Conservation (phyloP, 495 filamentous ascomycete genomes). For the Filosporella fistucella region DNA sequence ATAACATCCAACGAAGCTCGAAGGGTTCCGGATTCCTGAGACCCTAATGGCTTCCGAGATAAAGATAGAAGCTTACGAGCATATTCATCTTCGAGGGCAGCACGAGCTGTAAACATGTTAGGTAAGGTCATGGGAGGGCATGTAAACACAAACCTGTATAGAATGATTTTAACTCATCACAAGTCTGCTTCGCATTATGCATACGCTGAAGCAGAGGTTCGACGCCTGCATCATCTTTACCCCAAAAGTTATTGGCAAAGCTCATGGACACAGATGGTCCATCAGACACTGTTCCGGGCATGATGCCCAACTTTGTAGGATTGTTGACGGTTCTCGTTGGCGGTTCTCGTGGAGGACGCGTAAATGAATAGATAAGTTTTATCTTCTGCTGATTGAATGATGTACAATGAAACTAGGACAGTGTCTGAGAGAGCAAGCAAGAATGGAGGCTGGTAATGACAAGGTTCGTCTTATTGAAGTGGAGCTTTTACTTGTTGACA, state of each 20-base stretch:
- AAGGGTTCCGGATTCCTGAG: constrained; percentile 81
- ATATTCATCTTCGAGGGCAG: constrained; percentile 96
- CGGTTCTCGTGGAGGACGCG: neutral
- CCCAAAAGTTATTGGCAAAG: constrained; percentile 99
- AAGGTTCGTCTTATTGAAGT: too few species aligned
- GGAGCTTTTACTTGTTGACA: too few species aligned
- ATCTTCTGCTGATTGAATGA: too few species aligned
- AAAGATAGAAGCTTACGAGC: constrained; percentile 85
- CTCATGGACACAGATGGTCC: constrained; percentile 43
- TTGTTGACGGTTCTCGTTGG: constrained; percentile 7
- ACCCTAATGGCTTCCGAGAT: constrained; percentile 83
- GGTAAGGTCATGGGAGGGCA: constrained; percentile 1
- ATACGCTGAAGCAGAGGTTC: constrained; percentile 90
- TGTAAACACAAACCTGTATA: constrained; percentile 62
- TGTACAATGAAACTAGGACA: too few species aligned
- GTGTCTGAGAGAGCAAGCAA: too few species aligned
- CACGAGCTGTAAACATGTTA: constrained; percentile 57
- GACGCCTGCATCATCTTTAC: constrained; percentile 96
- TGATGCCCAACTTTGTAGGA: constrained; percentile 7
- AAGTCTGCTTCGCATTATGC: constrained; percentile 91
- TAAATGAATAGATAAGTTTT: neutral
- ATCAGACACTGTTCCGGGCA: constrained; percentile 27
- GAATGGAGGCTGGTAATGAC: too few species aligned
- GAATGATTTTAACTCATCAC: constrained; percentile 89
- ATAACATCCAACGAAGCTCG: constrained; percentile 79